Evolutionary conservation across 2,329 filamentous ascomycete species (phyloP).

Genomic region (Fusarium continuum): DNA sequence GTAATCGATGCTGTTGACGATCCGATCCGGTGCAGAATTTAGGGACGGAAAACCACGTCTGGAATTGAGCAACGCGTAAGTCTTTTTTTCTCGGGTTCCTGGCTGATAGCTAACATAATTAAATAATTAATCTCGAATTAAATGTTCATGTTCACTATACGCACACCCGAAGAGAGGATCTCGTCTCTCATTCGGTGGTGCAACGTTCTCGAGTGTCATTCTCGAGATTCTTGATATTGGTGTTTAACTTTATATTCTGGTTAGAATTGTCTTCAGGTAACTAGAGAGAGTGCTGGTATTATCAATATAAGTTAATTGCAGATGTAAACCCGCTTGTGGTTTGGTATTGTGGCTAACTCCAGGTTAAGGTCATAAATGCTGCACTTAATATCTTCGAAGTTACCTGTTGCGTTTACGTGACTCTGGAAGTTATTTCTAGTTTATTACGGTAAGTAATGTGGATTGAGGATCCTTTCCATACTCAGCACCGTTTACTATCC

Average conservation of each 20-base stretch:
- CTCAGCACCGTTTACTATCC: slow-evolving; percentile 5
- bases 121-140: neutral
- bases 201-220: neutral
- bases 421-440: neutral
- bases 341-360: neutral
- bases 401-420: too few species aligned
- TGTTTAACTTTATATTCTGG: too few species aligned
- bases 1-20: slow-evolving; percentile 24
- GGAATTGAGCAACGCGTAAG: neutral
- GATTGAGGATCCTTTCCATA: neutral
- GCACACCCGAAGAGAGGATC: neutral
- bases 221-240: neutral
- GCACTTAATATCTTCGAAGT: neutral
- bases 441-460: neutral
- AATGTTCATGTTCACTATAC: neutral
- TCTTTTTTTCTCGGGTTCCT: neutral
- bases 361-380: neutral
- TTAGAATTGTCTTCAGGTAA: too few species aligned
- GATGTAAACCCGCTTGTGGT: neutral
- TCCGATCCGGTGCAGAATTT: slow-evolving; percentile 10
- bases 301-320: too few species aligned
- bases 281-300: too few species aligned
- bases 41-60: neutral
- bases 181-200: neutral
- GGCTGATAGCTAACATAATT: neutral